These are phyloP conservation scores for Podospora sp. DNA, from an alignment of 495 filamentous ascomycete genomes.

Conservation along the genomic window DNA sequence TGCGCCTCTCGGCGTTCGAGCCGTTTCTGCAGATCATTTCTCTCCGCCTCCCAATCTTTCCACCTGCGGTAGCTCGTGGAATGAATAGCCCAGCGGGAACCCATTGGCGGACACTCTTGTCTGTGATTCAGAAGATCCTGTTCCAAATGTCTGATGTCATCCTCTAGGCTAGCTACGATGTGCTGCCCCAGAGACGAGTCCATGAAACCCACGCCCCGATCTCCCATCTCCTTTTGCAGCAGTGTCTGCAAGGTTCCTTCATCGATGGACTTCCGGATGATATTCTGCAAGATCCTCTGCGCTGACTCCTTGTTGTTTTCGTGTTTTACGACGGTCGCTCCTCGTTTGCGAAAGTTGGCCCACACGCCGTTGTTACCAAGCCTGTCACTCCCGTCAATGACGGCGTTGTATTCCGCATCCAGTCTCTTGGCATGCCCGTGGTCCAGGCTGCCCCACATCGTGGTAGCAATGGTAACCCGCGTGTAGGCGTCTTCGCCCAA, in stretches of 20 bases:
- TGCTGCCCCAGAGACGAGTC: too few species aligned
- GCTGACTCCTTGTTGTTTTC: not conserved
- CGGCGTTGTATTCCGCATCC: not conserved
- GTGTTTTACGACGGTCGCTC: not conserved
- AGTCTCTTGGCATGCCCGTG: not conserved
- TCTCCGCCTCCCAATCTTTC: too few species aligned
- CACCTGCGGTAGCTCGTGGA: too few species aligned
- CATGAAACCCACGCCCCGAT: too few species aligned
- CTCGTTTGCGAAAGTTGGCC: not conserved
- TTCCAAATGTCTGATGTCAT: too few species aligned
- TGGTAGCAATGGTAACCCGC: constrained; percentile 47
- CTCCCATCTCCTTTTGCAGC: too few species aligned
- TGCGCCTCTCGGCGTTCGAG: too few species aligned
- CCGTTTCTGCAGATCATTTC: too few species aligned
- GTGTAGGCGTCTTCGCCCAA: constrained; percentile 42
- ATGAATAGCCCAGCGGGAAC: too few species aligned
- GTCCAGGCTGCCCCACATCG: constrained; percentile 39
- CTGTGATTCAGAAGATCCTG: too few species aligned
- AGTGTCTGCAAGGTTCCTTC: not conserved
- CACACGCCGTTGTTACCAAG: not conserved
- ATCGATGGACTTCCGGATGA: not conserved
- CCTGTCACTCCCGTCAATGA: not conserved
- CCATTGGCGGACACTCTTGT: too few species aligned
- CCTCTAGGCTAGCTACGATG: too few species aligned
- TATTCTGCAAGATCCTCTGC: not conserved